Evolutionary conservation across 2,329 filamentous ascomycete genomes (phyloP).

Genomic region (Fusarium siculi): DNA sequence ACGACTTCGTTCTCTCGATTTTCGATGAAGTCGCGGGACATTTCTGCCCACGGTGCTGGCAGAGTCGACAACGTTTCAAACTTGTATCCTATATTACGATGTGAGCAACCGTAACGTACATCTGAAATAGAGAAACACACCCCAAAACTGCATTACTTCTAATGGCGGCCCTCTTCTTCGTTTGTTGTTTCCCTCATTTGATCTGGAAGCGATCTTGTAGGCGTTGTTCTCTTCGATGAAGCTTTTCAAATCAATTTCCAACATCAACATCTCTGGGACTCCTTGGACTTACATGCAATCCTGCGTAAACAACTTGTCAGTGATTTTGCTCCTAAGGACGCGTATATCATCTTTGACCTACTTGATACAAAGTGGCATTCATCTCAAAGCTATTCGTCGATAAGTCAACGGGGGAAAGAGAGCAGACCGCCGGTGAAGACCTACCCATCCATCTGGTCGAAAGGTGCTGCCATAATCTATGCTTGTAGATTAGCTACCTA

Average conservation of each 20-base stretch:
- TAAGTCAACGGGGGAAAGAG: slow-evolving; percentile 27
- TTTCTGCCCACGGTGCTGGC: slow-evolving; percentile 77
- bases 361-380: slow-evolving; percentile 93
- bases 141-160: slow-evolving; percentile 93
- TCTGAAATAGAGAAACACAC: slow-evolving; percentile 54
- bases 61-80: slow-evolving; percentile 89
- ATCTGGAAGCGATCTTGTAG: slow-evolving; percentile 72
- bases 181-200: slow-evolving; percentile 59
- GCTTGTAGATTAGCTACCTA: slow-evolving; percentile 8
- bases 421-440: slow-evolving; percentile 32
- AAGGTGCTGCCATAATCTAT: slow-evolving; percentile 89
- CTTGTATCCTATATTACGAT: slow-evolving; percentile 78
- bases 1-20: slow-evolving; percentile 75
- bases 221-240: slow-evolving; percentile 93
- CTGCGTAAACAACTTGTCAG: slow-evolving; percentile 48
- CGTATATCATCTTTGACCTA: slow-evolving; percentile 58
- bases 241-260: slow-evolving; percentile 55
- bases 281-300: slow-evolving; percentile 61
- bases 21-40: slow-evolving; percentile 81
- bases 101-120: background rate
- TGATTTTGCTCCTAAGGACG: background rate
- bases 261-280: background rate
- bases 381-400: slow-evolving; percentile 78
- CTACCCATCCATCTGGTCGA: slow-evolving; percentile 82
- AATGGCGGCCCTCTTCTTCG: slow-evolving; percentile 62